Evolutionary conservation across 345 rosid species (phyloP), one percentile per base, ranked within the genome.

Genomic region (Eucalyptus caleyi): DNA sequence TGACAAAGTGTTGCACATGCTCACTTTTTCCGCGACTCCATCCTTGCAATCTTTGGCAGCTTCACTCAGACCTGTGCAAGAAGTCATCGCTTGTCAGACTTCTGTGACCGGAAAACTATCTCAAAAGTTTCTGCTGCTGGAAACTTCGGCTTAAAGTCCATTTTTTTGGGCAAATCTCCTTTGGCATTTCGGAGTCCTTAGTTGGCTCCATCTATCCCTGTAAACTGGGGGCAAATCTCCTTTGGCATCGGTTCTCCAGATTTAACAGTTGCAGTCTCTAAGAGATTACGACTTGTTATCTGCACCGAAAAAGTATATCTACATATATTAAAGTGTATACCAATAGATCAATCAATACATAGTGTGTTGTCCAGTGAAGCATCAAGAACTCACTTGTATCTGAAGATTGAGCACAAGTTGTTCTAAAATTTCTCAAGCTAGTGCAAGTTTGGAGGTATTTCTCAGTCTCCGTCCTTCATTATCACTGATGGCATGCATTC

Each of bases 81-180:
- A 86, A 77, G 21, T 87, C 89, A 67, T 67, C 87, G 42, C 89
- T 86, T 87, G 62, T 60, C 13, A 7, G n/a, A 40, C 32, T 67
- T 87, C 86, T 40, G 30, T 23, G 50, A 50, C 88, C 23, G 88
- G 50, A 51, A 87, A 89, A 51, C 86, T 89, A 53, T n/a, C 67
- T 40, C 49, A 6, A 11, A 49, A 67, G 89, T 88, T n/a, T 88
- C 69, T 67, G 89, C 87, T 56, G 92, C 87, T 80, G 62, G 87
- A 56, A 87, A 89, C 49, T 89, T 89, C 87, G 82, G 77, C 50
- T 44, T 91, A 69, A 56, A 87, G 93, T 92, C 94, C 94, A 90
- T 60, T 89, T 89, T 85, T 32, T 59, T 90, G 94, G 96, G 96
- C 95, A 94, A 94, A 93, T 94, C 95, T 94, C 94, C 94, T 94